Conservation (phyloP, 441 rosid genomes). For the Pelargonium myrrhifolium region DNA sequence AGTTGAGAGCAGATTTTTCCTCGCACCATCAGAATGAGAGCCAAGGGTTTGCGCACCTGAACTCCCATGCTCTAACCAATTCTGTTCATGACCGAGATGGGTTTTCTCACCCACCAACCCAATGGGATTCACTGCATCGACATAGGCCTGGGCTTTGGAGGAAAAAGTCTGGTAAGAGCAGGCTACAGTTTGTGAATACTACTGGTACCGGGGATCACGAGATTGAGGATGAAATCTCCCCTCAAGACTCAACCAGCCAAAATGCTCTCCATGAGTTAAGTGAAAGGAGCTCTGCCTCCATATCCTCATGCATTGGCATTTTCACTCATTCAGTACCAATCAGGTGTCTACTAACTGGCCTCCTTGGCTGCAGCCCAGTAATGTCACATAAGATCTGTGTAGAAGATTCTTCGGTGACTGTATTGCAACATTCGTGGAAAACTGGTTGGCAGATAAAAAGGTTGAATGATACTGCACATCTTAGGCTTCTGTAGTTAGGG, state of each 20-base stretch:
- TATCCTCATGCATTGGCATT: slow-evolving; percentile 50
- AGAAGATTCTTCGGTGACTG: slow-evolving; percentile 84
- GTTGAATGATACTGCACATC: slow-evolving; percentile 75
- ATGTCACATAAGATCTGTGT: slow-evolving; percentile 67
- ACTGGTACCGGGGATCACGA: slow-evolving; percentile 47
- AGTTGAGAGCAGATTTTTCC: slow-evolving; percentile 53
- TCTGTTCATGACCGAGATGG: slow-evolving; percentile 45
- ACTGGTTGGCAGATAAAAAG: slow-evolving; percentile 91
- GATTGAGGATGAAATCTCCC: slow-evolving; percentile 61
- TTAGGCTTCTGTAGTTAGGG: slow-evolving; percentile 63
- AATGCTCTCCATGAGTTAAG: slow-evolving; percentile 36
- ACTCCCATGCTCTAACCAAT: slow-evolving; percentile 26
- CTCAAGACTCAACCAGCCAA: slow-evolving; percentile 42
- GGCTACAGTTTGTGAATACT: slow-evolving; percentile 67
- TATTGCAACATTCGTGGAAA: slow-evolving; percentile 71
- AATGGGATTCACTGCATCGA: slow-evolving; percentile 60
- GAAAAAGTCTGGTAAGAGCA: slow-evolving; percentile 86
- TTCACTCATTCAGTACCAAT: slow-evolving; percentile 75
- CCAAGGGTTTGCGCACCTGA: slow-evolving; percentile 39
- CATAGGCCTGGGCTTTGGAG: slow-evolving; percentile 50
- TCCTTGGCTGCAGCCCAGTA: slow-evolving; percentile 69
- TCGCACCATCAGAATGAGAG: slow-evolving; percentile 37
- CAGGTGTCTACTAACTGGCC: slow-evolving; percentile 72
- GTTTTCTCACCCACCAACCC: slow-evolving; percentile 38
- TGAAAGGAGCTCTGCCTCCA: slow-evolving; percentile 35